phyloP scores from a whole-genome alignment of 768 basidiomycete species.

The Pulveroboletus sp. region DNA sequence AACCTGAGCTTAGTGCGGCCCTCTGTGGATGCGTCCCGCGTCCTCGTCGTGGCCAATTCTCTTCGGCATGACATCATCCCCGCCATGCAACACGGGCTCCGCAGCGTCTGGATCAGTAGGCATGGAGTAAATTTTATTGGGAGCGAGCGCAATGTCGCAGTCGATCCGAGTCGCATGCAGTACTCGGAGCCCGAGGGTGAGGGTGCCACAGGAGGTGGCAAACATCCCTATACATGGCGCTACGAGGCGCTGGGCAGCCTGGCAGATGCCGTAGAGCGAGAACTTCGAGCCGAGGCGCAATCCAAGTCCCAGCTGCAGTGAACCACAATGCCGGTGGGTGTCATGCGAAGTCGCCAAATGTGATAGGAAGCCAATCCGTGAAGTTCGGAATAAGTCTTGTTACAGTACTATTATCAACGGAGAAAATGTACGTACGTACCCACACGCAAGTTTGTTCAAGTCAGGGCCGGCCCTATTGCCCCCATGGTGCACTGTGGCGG shows the following conservation, averaged over 20 bases:
- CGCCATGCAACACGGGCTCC: constrained; percentile 52
- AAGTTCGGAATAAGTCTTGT: no score
- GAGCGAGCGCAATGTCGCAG: constrained; percentile 33
- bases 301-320: no score
- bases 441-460: no score
- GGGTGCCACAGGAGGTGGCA: constrained; percentile 14
- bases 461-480: no score
- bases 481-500: no score
- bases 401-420: no score
- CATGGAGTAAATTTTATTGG: constrained; percentile 23
- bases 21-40: constrained; percentile 37
- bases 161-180: constrained; percentile 1
- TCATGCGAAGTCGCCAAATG: background rate
- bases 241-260: constrained; percentile 61
- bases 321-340: no score
- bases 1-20: no score
- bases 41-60: constrained; percentile 68
- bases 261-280: constrained; percentile 52
- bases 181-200: constrained; percentile 1
- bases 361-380: no score
- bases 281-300: no score
- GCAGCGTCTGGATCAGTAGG: constrained; percentile 67
- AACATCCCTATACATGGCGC: constrained; percentile 43
- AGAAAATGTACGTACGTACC: no score
- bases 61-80: constrained; percentile 65